Conservation (phyloP, 75 land plant species). For the Selaginella tamariscina region DNA sequence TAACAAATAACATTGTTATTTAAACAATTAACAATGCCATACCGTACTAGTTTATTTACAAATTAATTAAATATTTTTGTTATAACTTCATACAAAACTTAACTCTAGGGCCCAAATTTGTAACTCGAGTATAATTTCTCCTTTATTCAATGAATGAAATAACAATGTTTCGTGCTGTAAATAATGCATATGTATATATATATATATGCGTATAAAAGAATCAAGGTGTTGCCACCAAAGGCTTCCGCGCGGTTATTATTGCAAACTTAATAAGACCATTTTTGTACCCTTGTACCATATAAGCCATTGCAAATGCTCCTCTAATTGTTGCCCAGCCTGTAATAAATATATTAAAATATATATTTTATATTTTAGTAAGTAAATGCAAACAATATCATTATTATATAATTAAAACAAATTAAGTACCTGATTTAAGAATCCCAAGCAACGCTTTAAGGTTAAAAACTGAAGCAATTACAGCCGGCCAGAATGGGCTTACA, state of each 20-base stretch:
- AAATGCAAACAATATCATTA: neutral
- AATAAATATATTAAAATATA: too few relatives aligned
- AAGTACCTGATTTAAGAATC: conserved; percentile 46
- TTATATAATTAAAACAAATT: neutral
- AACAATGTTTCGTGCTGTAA: too few relatives aligned
- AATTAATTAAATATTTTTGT: too few relatives aligned
- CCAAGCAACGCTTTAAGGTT: conserved; percentile 69
- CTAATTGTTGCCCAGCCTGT: conserved; percentile 83
- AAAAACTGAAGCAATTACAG: conserved; percentile 81
- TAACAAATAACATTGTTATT: too few relatives aligned
- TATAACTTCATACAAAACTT: too few relatives aligned
- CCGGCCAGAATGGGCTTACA: conserved; percentile 97
- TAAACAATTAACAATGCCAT: too few relatives aligned
- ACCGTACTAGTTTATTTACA: neutral
- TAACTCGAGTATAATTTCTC: too few relatives aligned
- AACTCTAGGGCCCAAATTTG: too few relatives aligned
- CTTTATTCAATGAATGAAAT: too few relatives aligned
- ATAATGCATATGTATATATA: too few relatives aligned
- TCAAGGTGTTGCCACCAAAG: too few relatives aligned
- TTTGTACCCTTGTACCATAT: conserved; percentile 90
- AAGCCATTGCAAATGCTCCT: conserved; percentile 84
- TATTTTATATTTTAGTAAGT: neutral
- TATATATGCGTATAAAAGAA: too few relatives aligned
- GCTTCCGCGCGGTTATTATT: conserved; percentile 69
- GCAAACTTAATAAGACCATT: conserved; percentile 72